Base-by-base conservation (phyloP, 2,329 filamentous ascomycete genomes). In the Colletotrichum sp. region DNA sequence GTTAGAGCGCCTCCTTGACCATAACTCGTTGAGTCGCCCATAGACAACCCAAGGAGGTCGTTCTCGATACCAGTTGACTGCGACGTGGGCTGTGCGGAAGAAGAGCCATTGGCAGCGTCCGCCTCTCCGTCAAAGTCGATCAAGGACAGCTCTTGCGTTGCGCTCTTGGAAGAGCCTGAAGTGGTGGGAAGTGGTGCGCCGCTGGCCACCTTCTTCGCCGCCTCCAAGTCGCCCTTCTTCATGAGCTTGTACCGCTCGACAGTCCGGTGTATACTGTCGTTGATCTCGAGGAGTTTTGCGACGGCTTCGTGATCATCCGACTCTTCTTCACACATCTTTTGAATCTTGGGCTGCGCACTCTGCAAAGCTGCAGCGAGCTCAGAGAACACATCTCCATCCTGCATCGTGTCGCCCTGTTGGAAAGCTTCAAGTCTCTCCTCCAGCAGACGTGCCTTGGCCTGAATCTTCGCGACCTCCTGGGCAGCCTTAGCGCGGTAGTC, bases 321-420 rank as follows among this genome's bases (percentile, higher is more conserved):
- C 83, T 99, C 97, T 85, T 99, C 97, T 85, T 99, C 96, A 82
- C 96, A 99, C 96, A 99, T 99, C 87, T 95, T 98, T 84, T 99
- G 96, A 79, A 99, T 99, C 88, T 99, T 99, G 11, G 97, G 97
- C 81, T 99, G 97, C 4, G 97, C 97, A 82, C 94, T 98, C 84
- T 95, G 95, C 62, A 99, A 89, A 12, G 97, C 93, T 78, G 94
- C 93, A 7, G 96, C 96, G 70, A 99, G 90, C 88, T 99, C 97
- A 88, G 96, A 91, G 79, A 92, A 93, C 25, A 93, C 92, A 77
- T 93, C 92, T 15, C 91, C 91, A 22, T 93, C 92, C 25, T 86
- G 83, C 86, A 99, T 94, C 74, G 90, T 91, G 80, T 98, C 96
- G 59, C 96, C 96, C 0, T 93, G 91, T 81, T 94, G 91, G 85